These are phyloP conservation scores for Debaryomyces subglobosus DNA, from an alignment of 1,139 yeast genomes.

Conservation along the genomic window DNA sequence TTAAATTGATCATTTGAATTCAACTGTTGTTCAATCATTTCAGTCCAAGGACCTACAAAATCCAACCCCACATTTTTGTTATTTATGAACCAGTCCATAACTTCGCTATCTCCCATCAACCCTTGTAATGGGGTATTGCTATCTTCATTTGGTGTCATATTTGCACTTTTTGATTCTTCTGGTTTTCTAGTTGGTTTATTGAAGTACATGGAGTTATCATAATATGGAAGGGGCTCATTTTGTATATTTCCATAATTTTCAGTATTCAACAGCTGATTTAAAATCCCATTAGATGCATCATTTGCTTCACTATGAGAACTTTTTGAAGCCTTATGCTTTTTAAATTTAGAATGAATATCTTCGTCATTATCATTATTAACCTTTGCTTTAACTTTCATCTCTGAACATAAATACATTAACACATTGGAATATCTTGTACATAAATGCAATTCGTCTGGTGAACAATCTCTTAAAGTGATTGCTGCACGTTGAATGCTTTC, in stretches of 20 bases:
- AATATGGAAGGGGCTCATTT: neutral
- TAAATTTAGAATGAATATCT: conserved; percentile 2
- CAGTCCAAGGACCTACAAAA: conserved; percentile 89
- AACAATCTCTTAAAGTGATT: conserved; percentile 72
- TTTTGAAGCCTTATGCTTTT: conserved; percentile 9
- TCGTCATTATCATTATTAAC: conserved; percentile 11
- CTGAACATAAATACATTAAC: conserved; percentile 74
- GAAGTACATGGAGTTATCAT: conserved; percentile 8
- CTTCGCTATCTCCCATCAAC: conserved; percentile 54
- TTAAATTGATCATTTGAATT: conserved; percentile 39
- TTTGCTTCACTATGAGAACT: conserved; percentile 15
- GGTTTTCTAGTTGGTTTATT: conserved; percentile 5
- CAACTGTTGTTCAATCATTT: conserved; percentile 71
- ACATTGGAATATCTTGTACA: conserved; percentile 83
- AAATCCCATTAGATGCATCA: neutral
- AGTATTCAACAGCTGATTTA: neutral
- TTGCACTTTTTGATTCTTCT: conserved; percentile 10
- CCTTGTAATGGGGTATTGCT: conserved; percentile 22
- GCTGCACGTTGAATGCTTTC: conserved; percentile 74
- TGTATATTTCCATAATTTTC: neutral
- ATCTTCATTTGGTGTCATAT: conserved; percentile 13
- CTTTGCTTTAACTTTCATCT: conserved; percentile 55
- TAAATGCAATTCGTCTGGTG: conserved; percentile 88
- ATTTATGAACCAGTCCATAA: conserved; percentile 73
- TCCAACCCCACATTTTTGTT: conserved; percentile 73